phyloP scores from a whole-genome alignment of 768 basidiomycete species.

The Lactarius hengduanensis region DNA sequence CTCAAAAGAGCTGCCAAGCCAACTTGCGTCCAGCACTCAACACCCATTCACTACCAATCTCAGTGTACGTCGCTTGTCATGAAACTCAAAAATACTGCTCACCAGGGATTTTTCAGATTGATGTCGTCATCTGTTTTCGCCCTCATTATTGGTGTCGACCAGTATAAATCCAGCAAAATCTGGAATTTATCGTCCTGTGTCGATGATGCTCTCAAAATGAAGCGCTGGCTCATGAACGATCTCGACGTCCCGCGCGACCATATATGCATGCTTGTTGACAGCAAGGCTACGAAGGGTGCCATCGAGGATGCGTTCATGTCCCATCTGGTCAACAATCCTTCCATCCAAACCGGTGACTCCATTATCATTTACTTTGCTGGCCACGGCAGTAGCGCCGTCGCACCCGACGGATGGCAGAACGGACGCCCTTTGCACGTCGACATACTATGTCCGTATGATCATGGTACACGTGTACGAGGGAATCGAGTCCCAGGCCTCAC shows the following conservation, averaged over 20 bases:
- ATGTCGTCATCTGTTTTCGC: slow-evolving; percentile 57
- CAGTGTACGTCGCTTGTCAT: slow-evolving; percentile 9
- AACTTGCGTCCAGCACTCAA: background rate
- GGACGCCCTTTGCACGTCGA: slow-evolving; percentile 46
- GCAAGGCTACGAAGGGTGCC: slow-evolving; percentile 56
- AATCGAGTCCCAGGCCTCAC: slow-evolving; percentile 61
- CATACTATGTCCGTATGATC: slow-evolving; percentile 65
- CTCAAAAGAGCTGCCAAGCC: slow-evolving; percentile 19
- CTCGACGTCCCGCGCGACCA: slow-evolving; percentile 59
- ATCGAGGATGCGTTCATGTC: slow-evolving; percentile 61
- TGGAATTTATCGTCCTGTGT: slow-evolving; percentile 68
- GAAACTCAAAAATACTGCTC: background rate
- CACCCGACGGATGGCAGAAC: slow-evolving; percentile 62
- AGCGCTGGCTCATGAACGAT: slow-evolving; percentile 54
- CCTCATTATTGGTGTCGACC: slow-evolving; percentile 66
- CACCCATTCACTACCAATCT: slow-evolving; percentile 10
- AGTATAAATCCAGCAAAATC: slow-evolving; percentile 56
- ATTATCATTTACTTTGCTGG: slow-evolving; percentile 71
- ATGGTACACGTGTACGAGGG: slow-evolving; percentile 48
- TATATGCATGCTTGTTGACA: slow-evolving; percentile 55
- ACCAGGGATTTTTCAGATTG: slow-evolving; percentile 5
- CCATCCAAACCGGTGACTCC: slow-evolving; percentile 60
- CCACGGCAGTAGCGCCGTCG: slow-evolving; percentile 58
- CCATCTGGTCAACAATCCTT: slow-evolving; percentile 61
- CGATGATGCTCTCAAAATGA: slow-evolving; percentile 60